Evolutionary conservation across 148 eudicot species (phyloP).

Genomic region (Camellia lanceoleosa): DNA sequence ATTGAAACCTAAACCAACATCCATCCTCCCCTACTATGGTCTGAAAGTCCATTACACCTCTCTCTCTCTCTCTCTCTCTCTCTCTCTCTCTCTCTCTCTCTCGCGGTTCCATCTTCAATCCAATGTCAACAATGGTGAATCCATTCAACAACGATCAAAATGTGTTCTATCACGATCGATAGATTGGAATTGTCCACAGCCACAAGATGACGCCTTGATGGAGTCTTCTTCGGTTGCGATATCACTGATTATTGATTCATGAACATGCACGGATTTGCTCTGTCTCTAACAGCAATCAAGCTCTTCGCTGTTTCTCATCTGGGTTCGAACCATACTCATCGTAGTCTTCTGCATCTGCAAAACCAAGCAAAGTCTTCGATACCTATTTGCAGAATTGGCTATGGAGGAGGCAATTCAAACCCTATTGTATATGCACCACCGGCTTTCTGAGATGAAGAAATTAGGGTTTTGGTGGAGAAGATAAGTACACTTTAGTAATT

Average conservation of each 20-base stretch:
- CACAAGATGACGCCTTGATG: neutral
- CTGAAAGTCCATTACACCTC: too few relatives aligned
- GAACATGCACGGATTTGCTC: constrained; percentile 26
- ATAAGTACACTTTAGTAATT: too few relatives aligned
- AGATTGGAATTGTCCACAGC: neutral
- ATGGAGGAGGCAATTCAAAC: constrained; percentile 24
- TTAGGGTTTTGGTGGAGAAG: too few relatives aligned
- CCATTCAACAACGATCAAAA: too few relatives aligned
- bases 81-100: too few relatives aligned
- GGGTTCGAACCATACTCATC: neutral
- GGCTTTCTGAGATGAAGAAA: too few relatives aligned
- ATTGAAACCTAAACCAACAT: too few relatives aligned
- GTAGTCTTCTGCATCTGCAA: neutral
- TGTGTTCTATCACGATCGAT: neutral
- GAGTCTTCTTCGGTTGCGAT: neutral
- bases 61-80: too few relatives aligned
- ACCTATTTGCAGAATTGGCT: constrained; percentile 30
- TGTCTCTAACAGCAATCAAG: neutral
- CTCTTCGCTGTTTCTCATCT: constrained; percentile 10
- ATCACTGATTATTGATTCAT: too few relatives aligned
- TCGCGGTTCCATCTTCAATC: too few relatives aligned
- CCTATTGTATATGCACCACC: neutral
- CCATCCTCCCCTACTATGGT: too few relatives aligned
- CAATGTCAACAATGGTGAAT: too few relatives aligned
- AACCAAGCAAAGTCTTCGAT: constrained; percentile 16